Evolutionary conservation across 2,329 filamentous ascomycete genomes (phyloP), one percentile per base, ranked within the genome.

Genomic region (Cytospora mali): DNA sequence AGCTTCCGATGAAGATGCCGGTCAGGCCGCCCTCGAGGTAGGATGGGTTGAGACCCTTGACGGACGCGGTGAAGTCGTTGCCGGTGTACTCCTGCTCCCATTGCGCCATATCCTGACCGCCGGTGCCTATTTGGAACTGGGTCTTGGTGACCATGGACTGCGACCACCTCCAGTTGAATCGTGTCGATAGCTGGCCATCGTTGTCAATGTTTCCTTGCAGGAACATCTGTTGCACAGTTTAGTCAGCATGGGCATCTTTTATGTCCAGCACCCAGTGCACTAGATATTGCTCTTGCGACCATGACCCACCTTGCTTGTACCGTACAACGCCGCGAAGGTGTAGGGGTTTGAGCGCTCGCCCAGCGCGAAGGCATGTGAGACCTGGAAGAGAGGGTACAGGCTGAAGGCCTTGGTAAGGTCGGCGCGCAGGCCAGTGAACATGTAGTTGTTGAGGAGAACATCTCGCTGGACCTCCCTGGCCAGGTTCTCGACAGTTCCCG

Each of bases 401-500:
- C 93, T 95, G 80, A 98, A 96, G 74, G 92, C 88, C 84, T 97
- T 98, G 75, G 93, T 97, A 75, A 98, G 83, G 78, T 99, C 95
- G 76, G 94, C 96, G 75, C 94, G 91, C 76, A 99, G 85, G 72
- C 95, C 95, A 51, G 92, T 91, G 83, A 99, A 98, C 88, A 95
- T 96, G 77, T 92, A 91, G 83, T 97, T 97, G 80, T 90, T 95
- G 73, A 97, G 87, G 75, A 98, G 89, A 71, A 97, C 93, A 85
- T 97, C 93, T 79, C 93, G 93, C 81, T 96, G 90, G 67, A 97
- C 93, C 82, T 99, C 95, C 75, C 90, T 89, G 70, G 90, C 86
- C 75, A 76, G 88, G 74, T 88, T 88, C 79, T 99, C 95, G 69
- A 97, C 88, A 58, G 91, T 93, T 71, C 95, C 95, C 48, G 95